Percentiles rank a stretch among this genome's conserved stretches.
These are phyloP conservation scores for Picea sitchensis DNA, from an alignment of 75 land plant genomes.

Conservation along the genomic window DNA sequence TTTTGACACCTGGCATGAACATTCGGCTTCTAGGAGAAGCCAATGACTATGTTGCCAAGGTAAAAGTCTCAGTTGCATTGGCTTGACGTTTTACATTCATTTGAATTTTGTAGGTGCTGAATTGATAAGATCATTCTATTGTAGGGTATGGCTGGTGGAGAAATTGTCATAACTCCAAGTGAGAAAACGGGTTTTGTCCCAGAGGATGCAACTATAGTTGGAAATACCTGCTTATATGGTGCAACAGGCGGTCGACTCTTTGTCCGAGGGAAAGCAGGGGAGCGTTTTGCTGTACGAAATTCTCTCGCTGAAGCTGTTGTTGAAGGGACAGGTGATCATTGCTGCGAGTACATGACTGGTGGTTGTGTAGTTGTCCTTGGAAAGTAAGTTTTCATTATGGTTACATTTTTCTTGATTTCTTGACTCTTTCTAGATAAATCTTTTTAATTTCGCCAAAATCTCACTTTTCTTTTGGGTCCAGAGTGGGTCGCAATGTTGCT, in stretches of 20 bases:
- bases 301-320: conserved; percentile 95
- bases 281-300: conserved; percentile 95
- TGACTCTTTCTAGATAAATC: neutral
- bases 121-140: conserved; percentile 4
- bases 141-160: conserved; percentile 99
- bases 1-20: conserved; percentile 91
- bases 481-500: conserved; percentile 97
- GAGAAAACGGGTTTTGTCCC: conserved; percentile 70
- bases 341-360: conserved; percentile 99
- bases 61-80: conserved; percentile 16
- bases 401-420: neutral
- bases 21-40: conserved; percentile 91
- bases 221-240: conserved; percentile 96
- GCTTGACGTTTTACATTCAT: neutral
- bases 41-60: conserved; percentile 99
- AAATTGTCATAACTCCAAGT: conserved; percentile 79
- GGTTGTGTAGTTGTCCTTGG: conserved; percentile 98
- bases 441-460: neutral
- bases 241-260: conserved; percentile 97
- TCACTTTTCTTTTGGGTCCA: conserved; percentile 22
- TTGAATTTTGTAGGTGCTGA: conserved; percentile 1
- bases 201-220: conserved; percentile 94
- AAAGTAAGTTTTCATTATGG: conserved; percentile 57
- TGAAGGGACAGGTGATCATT: conserved; percentile 97
- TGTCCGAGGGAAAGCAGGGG: conserved; percentile 97